A percentile compares a stretch with the other conserved stretches of the same genome.
Conservation (phyloP, 495 filamentous ascomycete species). For the Oidiodendron maius region DNA sequence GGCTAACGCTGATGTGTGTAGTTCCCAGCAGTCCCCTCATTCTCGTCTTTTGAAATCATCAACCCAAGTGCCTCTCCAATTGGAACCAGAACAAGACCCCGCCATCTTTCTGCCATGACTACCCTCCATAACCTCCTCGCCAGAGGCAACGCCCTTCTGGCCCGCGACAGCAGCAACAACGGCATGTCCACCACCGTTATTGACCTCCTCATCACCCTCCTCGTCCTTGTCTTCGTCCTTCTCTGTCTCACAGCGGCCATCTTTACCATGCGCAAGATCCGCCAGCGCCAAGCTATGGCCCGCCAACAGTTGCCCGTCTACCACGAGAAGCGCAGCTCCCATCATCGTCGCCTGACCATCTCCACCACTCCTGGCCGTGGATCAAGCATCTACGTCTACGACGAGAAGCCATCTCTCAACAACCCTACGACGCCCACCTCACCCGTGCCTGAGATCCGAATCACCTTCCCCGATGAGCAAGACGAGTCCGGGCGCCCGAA, state of each 20-base stretch:
- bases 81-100: no score
- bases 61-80: no score
- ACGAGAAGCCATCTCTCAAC: conserved; percentile 61
- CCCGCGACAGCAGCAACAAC: conserved; percentile 33
- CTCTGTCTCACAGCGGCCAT: conserved; percentile 61
- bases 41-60: no score
- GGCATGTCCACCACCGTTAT: conserved; percentile 50
- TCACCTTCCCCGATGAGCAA: conserved; percentile 95
- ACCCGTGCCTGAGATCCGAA: conserved; percentile 91
- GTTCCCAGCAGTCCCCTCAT: no score
- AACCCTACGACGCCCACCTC: conserved; percentile 57
- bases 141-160: conserved; percentile 40
- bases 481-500: conserved; percentile 80
- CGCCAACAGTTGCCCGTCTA: conserved; percentile 49
- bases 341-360: conserved; percentile 62
- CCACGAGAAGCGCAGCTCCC: conserved; percentile 25
- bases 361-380: conserved; percentile 47
- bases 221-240: conserved; percentile 67
- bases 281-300: conserved; percentile 36
- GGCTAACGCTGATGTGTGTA: no score
- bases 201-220: conserved; percentile 71
- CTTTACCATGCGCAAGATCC: conserved; percentile 63
- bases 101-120: conserved; percentile 12
- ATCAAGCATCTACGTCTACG: conserved; percentile 66
- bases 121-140: conserved; percentile 20